phyloP scores from a whole-genome alignment of 352 stramenopile species.

The Globisporangium cederbergense region DNA sequence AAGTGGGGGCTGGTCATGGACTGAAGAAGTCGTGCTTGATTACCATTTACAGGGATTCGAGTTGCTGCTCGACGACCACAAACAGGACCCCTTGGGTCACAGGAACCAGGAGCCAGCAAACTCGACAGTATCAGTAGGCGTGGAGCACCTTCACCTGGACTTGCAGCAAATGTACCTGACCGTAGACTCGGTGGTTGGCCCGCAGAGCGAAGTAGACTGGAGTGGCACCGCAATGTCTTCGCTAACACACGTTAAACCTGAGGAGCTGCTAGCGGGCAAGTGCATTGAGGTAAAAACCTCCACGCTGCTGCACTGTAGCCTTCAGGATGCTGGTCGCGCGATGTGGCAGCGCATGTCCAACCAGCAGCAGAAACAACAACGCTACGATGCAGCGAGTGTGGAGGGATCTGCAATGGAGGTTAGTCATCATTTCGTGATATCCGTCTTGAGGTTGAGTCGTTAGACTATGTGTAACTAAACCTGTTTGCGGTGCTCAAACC shows the following conservation, averaged over 20 bases:
- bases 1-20: no score
- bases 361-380: no score
- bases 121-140: no score
- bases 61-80: not conserved
- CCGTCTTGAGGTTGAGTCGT: not conserved
- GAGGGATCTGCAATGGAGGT: not conserved
- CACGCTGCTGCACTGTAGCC: not conserved
- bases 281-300: constrained; percentile 1
- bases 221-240: not conserved
- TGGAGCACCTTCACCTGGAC: not conserved
- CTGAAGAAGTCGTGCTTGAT: no score
- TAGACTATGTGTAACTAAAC: no score
- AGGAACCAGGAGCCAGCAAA: no score
- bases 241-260: not conserved
- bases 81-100: not conserved
- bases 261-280: not conserved
- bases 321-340: constrained; percentile 11
- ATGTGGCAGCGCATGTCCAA: constrained; percentile 10
- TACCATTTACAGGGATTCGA: not conserved
- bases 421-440: not conserved
- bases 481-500: not conserved
- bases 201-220: not conserved
- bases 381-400: not conserved
- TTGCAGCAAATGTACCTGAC: constrained; percentile 7
- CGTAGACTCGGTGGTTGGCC: not conserved